Base-by-base conservation (phyloP, 257 asterid genomes). In the Echium plantagineum region DNA sequence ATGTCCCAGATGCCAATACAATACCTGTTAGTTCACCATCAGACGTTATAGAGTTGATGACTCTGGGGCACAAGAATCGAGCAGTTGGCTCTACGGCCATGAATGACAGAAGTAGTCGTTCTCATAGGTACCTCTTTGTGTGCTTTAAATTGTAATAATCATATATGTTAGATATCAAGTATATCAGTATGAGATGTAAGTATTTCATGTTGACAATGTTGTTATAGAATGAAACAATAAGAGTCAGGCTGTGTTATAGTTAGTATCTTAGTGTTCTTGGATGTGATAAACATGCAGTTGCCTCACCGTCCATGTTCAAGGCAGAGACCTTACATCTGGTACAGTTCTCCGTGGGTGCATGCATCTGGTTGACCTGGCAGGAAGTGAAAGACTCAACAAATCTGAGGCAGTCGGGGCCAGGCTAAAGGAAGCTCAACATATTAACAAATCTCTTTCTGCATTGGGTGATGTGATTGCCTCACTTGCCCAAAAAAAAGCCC, bases 331-430 rank as follows among this genome's bases (percentile, higher is more conserved):
- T 78, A 66, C 93, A 4, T 80, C 95, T 46, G 86, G 94, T 55
- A 51, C 88, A 5, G 21, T 74, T 58, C 73, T 75, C 61, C 87
- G 79, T 30, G 94, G 97, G 42, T 81, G 90, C 64, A 74, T 86
- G 89, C 97, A 89, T 80, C 77, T 89, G 20, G 97, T 89, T 53
- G 97, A 89, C 70, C 80, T 89, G 57, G 97, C 97, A 42, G 97
- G 97, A 73, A 89, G 97, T 64, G 97, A 89, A 71, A 74, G 94
- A 75, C 83, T 67, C 15, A 90, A 81, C 69, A 81, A 86, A 75
- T 61, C 87, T 22, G 95, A 86, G 72, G 95, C 77, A 22, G 77
- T 61, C 42, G 94, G 90, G 60, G 95, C 86, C 19, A 78, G 93
- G 59, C 70, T 89, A 71, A 82, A 78, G 69, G 97, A 86, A 78